Evolutionary conservation across 805 yeast species (phyloP).

Genomic region (Peterozyma xylosa): DNA sequence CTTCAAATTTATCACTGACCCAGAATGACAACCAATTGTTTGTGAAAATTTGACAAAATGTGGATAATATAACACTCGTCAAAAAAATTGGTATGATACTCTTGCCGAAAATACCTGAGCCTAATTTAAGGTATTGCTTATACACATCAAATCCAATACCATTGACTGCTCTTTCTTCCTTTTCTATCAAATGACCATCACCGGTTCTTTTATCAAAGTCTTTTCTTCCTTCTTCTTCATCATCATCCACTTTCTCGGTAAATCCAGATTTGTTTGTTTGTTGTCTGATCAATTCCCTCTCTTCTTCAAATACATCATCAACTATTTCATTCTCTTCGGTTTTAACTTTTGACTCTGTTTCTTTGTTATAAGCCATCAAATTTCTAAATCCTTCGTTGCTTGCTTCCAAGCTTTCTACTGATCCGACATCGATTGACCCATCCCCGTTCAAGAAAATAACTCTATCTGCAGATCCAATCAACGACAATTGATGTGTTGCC

Average conservation of each 20-base stretch:
- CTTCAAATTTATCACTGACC: slow-evolving; percentile 49
- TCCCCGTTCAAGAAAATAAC: slow-evolving; percentile 64
- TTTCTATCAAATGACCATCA: slow-evolving; percentile 32
- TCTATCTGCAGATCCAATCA: slow-evolving; percentile 63
- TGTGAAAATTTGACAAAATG: slow-evolving; percentile 49
- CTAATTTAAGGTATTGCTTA: slow-evolving; percentile 40
- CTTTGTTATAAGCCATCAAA: slow-evolving; percentile 30
- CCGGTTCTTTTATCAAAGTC: slow-evolving; percentile 9
- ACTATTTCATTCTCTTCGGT: slow-evolving; percentile 19
- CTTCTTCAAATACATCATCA: slow-evolving; percentile 16
- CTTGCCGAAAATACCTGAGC: slow-evolving; percentile 40
- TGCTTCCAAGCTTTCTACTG: slow-evolving; percentile 41
- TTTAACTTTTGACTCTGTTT: slow-evolving; percentile 20
- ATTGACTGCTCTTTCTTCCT: slow-evolving; percentile 56
- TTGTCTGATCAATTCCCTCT: slow-evolving; percentile 15
- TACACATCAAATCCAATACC: slow-evolving; percentile 43
- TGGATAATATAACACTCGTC: slow-evolving; percentile 22
- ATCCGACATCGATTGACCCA: slow-evolving; percentile 53
- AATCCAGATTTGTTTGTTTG: slow-evolving; percentile 12
- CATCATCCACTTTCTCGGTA: slow-evolving; percentile 11
- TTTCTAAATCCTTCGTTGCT: slow-evolving; percentile 27
- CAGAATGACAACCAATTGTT: slow-evolving; percentile 83
- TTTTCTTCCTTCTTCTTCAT: slow-evolving; percentile 11
- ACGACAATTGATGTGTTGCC: slow-evolving; percentile 79
- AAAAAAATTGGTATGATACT: slow-evolving; percentile 22